Percentiles rank a stretch among this genome's conserved stretches.
phyloP scores from a whole-genome alignment of 257 asterid species.

The Handroanthus guayacan region DNA sequence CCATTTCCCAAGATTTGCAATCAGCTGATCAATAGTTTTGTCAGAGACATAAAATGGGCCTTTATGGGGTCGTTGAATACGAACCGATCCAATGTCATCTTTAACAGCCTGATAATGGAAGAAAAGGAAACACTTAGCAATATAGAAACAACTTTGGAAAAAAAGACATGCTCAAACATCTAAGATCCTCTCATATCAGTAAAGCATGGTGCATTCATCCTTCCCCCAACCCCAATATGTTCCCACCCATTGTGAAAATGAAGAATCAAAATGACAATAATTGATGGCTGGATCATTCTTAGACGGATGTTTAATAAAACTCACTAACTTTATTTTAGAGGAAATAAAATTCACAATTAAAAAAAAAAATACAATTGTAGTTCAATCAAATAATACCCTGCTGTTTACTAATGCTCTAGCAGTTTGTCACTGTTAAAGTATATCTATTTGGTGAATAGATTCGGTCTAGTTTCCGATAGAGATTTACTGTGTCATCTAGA shows the following conservation, averaged over 20 bases:
- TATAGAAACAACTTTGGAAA: constrained; percentile 19
- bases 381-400: no score
- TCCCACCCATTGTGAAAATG: constrained; percentile 1
- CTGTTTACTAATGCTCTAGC: background rate
- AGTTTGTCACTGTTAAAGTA: constrained; percentile 14
- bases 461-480: background rate
- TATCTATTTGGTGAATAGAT: background rate
- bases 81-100: constrained; percentile 88
- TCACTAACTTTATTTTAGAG: constrained; percentile 4
- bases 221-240: background rate
- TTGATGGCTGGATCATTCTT: background rate
- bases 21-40: constrained; percentile 91
- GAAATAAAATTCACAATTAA: background rate
- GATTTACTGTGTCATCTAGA: background rate
- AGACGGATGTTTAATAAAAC: background rate
- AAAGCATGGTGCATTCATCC: constrained; percentile 9
- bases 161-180: constrained; percentile 18
- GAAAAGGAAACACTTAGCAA: constrained; percentile 28
- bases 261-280: background rate
- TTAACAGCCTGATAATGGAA: constrained; percentile 71
- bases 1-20: constrained; percentile 97
- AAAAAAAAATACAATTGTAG: no score
- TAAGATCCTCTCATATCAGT: constrained; percentile 1
- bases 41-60: constrained; percentile 96
- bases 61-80: constrained; percentile 89